phyloP scores from a whole-genome alignment of 208 protist genomes.

The Acanthamoeba sp. region DNA sequence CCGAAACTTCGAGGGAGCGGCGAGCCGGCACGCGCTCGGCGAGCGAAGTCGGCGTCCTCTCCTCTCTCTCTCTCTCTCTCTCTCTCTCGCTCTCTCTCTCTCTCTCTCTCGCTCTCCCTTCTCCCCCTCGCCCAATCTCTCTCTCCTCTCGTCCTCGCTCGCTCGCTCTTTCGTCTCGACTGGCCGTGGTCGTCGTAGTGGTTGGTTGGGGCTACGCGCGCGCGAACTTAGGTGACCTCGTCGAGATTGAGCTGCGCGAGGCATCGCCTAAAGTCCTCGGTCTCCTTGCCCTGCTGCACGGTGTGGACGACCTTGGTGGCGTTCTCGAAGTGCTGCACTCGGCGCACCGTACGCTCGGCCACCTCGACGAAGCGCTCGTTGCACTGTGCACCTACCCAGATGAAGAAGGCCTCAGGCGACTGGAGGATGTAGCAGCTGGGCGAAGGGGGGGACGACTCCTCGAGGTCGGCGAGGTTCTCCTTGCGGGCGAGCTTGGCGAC shows the following conservation, averaged over 20 bases:
- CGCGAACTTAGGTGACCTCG: not conserved
- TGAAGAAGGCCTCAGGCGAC: slow-evolving; percentile 35
- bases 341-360: slow-evolving; percentile 1
- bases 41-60: no score
- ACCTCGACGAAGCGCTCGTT: slow-evolving; percentile 16
- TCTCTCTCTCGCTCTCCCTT: not conserved
- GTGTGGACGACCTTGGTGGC: not conserved
- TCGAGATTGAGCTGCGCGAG: not conserved
- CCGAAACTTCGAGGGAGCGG: not conserved
- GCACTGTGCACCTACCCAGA: slow-evolving; percentile 45
- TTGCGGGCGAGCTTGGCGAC: slow-evolving; percentile 36
- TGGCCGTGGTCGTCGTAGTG: not conserved
- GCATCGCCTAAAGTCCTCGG: slow-evolving; percentile 22
- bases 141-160: not conserved
- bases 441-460: slow-evolving; percentile 31
- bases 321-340: slow-evolving; percentile 62
- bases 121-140: not conserved
- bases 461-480: slow-evolving; percentile 8
- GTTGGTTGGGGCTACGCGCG: not conserved
- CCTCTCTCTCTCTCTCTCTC: no score
- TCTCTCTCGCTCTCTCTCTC: no score
- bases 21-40: no score
- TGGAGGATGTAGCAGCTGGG: slow-evolving; percentile 58
- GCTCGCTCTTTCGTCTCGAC: not conserved
- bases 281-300: slow-evolving; percentile 28